Conservation (phyloP, 1,284 basidiomycete species). For the Tranzscheliella williamsii region DNA sequence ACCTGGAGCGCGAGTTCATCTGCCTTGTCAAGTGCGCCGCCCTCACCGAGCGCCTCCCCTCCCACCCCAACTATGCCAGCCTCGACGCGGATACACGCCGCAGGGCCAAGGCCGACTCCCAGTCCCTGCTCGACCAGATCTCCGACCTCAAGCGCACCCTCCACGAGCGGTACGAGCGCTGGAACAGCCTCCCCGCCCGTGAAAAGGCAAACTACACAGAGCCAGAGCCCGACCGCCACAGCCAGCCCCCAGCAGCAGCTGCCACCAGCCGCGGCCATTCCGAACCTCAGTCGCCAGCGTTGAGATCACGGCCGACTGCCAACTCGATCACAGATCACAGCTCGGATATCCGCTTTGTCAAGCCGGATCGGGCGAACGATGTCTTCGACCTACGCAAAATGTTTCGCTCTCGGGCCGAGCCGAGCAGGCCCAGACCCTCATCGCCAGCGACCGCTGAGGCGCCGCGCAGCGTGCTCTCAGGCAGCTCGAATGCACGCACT, state of each 20-base stretch:
- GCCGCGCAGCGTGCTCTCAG: too few relatives aligned
- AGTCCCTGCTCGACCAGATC: background rate
- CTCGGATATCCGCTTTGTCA: background rate
- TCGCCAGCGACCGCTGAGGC: too few relatives aligned
- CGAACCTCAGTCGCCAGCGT: background rate
- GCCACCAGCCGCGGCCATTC: too few relatives aligned
- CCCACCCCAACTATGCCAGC: conserved; percentile 11
- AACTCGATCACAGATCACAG: background rate
- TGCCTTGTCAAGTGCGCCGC: conserved; percentile 32
- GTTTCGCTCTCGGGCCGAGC: conserved; percentile 7
- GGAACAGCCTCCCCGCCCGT: background rate
- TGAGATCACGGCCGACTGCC: too few relatives aligned
- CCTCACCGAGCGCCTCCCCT: conserved; percentile 29
- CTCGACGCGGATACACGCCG: conserved; percentile 1
- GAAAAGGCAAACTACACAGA: background rate
- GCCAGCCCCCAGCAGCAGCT: too few relatives aligned
- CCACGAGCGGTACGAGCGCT: background rate
- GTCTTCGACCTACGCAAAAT: conserved; percentile 18
- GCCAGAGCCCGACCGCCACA: background rate
- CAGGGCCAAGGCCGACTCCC: background rate
- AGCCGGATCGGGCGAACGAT: conserved; percentile 2
- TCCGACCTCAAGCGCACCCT: background rate
- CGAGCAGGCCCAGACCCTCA: too few relatives aligned
- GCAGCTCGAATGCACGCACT: too few relatives aligned
- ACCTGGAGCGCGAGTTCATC: conserved; percentile 1